Percentiles rank a stretch among this genome's conserved stretches.
Evolutionary conservation across 805 yeast genomes (phyloP).

Genomic region (Pichia heedii): DNA sequence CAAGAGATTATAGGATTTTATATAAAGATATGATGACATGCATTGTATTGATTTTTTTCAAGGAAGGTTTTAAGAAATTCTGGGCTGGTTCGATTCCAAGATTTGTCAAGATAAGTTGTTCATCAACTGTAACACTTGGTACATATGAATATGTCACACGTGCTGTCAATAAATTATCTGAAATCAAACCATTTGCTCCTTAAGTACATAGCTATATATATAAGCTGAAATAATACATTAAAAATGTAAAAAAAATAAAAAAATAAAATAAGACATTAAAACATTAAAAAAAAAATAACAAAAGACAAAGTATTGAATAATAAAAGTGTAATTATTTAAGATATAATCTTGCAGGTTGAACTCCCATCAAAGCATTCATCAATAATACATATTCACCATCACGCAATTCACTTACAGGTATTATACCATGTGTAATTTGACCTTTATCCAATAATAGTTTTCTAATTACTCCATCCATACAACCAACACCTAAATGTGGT

Average conservation of each 20-base stretch:
- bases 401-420: slow-evolving; percentile 37
- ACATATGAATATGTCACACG: slow-evolving; percentile 52
- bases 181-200: slow-evolving; percentile 25
- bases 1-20: slow-evolving; percentile 49
- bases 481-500: slow-evolving; percentile 70
- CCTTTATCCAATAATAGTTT: slow-evolving; percentile 40
- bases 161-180: slow-evolving; percentile 25
- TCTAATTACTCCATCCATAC: slow-evolving; percentile 78
- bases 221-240: neutral
- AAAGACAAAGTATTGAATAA: neutral
- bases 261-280: too few species aligned
- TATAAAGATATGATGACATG: slow-evolving; percentile 57
- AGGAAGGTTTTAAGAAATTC: slow-evolving; percentile 37
- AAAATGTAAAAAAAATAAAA: neutral
- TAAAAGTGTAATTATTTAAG: too few species aligned
- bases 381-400: slow-evolving; percentile 65
- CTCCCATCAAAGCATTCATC: slow-evolving; percentile 81
- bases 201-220: neutral
- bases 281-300: too few species aligned
- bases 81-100: slow-evolving; percentile 62
- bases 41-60: slow-evolving; percentile 38
- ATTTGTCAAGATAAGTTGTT: slow-evolving; percentile 56
- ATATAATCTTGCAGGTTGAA: slow-evolving; percentile 48
- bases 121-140: slow-evolving; percentile 61
- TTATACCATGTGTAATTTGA: slow-evolving; percentile 15